These are phyloP conservation scores for Wickerhamiella alocasiicola DNA, from an alignment of 805 yeast species.

Conservation along the genomic window DNA sequence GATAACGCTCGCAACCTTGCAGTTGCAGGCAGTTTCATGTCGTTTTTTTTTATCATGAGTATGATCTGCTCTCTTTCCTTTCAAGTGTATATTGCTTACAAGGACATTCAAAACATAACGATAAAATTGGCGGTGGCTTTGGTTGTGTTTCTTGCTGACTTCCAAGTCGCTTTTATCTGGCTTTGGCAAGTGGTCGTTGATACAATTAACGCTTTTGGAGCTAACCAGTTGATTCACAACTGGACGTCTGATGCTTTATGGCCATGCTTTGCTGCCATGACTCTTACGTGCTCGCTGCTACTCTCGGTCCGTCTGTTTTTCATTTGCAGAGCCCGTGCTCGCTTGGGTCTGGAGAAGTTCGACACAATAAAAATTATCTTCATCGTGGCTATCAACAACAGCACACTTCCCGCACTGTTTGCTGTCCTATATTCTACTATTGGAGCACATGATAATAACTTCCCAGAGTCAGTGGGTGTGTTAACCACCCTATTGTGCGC, in stretches of 20 bases:
- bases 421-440: slow-evolving; percentile 1
- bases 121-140: slow-evolving; percentile 31
- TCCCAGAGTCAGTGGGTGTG: slow-evolving; percentile 3
- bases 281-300: slow-evolving; percentile 48
- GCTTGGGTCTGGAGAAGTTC: slow-evolving; percentile 69
- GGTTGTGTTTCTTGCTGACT: slow-evolving; percentile 37
- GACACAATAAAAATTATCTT: slow-evolving; percentile 69
- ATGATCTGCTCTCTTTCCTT: slow-evolving; percentile 56
- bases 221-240: slow-evolving; percentile 33
- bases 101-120: slow-evolving; percentile 15
- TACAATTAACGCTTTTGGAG: slow-evolving; percentile 23
- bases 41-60: slow-evolving; percentile 44
- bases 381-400: slow-evolving; percentile 71
- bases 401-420: slow-evolving; percentile 64
- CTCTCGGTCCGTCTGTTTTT: slow-evolving; percentile 49
- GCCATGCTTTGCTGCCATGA: slow-evolving; percentile 56
- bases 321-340: slow-evolving; percentile 63
- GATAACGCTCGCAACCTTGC: slow-evolving; percentile 34
- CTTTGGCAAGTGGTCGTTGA: slow-evolving; percentile 30
- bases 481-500: slow-evolving; percentile 14
- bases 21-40: slow-evolving; percentile 51
- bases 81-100: slow-evolving; percentile 61
- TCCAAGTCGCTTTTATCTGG: slow-evolving; percentile 48
- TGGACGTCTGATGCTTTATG: slow-evolving; percentile 26
- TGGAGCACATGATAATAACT: not conserved